phyloP scores from a whole-genome alignment of 2,329 filamentous ascomycete genomes.

The Pestalotiopsis fici region DNA sequence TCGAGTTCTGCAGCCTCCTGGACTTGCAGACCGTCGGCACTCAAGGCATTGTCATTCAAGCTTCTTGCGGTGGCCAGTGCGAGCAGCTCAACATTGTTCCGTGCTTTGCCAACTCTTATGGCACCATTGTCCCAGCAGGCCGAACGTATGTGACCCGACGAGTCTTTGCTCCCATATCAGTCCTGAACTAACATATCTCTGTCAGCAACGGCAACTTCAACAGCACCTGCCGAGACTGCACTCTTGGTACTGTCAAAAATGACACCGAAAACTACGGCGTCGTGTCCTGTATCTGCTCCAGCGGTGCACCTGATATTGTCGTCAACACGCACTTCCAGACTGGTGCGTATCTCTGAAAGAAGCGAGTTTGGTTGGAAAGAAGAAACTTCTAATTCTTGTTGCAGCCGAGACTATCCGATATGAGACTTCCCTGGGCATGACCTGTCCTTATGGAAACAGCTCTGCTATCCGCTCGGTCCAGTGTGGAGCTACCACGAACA shows the following conservation, averaged over 20 bases:
- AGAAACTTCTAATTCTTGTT: background rate
- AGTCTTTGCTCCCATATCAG: background rate
- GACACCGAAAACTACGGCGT: constrained; percentile 9
- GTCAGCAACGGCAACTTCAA: constrained; percentile 11
- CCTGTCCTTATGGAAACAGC: constrained; percentile 3
- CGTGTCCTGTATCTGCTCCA: constrained; percentile 7
- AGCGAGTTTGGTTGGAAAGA: background rate
- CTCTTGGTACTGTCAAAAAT: constrained; percentile 6
- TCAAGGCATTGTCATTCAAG: constrained; percentile 4
- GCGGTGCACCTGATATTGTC: background rate
- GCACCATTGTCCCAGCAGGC: background rate
- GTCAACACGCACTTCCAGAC: constrained; percentile 8
- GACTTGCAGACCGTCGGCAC: background rate
- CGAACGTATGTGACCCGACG: background rate
- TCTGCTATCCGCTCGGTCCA: constrained; percentile 1
- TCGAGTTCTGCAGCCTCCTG: constrained; percentile 8
- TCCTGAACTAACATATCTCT: background rate
- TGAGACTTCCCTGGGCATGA: constrained; percentile 9
- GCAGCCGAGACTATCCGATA: constrained; percentile 4
- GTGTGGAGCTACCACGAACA: constrained; percentile 1
- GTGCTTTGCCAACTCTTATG: constrained; percentile 11
- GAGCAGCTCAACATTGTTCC: constrained; percentile 11
- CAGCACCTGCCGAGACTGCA: constrained; percentile 7
- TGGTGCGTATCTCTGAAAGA: background rate
- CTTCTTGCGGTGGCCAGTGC: constrained; percentile 7